Percentiles rank a stretch among this genome's conserved stretches.
These are phyloP conservation scores for Testicularia cyperi DNA, from an alignment of 1,284 basidiomycete genomes.

Conservation along the genomic window DNA sequence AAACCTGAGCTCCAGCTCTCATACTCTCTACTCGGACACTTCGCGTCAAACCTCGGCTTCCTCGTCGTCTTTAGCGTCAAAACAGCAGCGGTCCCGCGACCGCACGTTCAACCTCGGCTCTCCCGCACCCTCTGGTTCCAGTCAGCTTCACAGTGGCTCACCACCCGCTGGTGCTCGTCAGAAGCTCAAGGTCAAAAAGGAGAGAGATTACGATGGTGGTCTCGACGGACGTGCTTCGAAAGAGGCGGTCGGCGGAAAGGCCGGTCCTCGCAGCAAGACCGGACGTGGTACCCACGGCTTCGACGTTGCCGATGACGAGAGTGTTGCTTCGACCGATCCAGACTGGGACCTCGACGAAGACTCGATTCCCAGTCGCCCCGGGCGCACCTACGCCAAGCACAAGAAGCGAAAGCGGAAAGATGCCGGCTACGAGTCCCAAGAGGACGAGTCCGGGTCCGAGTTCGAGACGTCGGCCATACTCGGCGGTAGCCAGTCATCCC, in stretches of 20 bases:
- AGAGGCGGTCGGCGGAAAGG: constrained; percentile 13
- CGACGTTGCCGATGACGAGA: constrained; percentile 29
- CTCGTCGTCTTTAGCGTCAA: constrained; percentile 1
- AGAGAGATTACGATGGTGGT: constrained; percentile 26
- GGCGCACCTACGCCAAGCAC: constrained; percentile 38
- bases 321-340: constrained; percentile 32
- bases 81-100: constrained; percentile 22
- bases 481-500: constrained; percentile 6
- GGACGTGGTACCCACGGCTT: constrained; percentile 18
- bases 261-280: constrained; percentile 21
- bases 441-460: constrained; percentile 38
- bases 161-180: constrained; percentile 6
- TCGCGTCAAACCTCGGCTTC: constrained; percentile 10
- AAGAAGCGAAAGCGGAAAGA: constrained; percentile 40
- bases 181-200: constrained; percentile 37
- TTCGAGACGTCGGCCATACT: constrained; percentile 32
- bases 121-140: constrained; percentile 14
- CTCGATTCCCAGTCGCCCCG: constrained; percentile 42
- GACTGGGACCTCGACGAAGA: constrained; percentile 49
- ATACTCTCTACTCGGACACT: constrained; percentile 24
- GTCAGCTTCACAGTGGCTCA: constrained; percentile 9
- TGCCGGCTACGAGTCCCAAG: constrained; percentile 23
- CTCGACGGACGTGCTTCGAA: constrained; percentile 17
- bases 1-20: constrained; percentile 11
- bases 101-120: constrained; percentile 19